Base-by-base conservation (phyloP, 768 basidiomycete genomes). In the Leccinum longicurvipes region DNA sequence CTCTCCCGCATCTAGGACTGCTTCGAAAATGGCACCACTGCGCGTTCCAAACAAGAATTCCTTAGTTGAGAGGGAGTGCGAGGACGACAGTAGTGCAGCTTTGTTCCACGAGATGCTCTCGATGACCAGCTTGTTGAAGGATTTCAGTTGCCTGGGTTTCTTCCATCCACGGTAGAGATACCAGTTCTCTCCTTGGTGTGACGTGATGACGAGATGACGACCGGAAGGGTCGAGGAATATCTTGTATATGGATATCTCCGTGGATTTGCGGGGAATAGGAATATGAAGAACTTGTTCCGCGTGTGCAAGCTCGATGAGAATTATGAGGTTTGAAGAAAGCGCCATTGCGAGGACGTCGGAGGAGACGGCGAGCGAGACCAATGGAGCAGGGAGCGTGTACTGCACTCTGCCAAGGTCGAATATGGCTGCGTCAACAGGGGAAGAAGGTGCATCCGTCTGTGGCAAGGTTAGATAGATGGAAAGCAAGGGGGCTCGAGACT, bases 21-120 rank as follows among this genome's bases (percentile, higher is more conserved):
- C 89, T 62, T 97, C 94, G 58, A 91, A 92, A 21, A 99, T 86
- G 21, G 81, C 82, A 7, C 96, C 96, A 56, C 86, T 89, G 58
- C 87, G 77, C 2, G 86, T 86, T 17, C 95, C 96, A 56, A 99
- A 84, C 12, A 98, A 76, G 60, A 97, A 82, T 75, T 96, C 88
- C 54, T 87, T 76, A 4, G 89, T 93, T 6, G 91, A 89, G 1
- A 85, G 87, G 19, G 84, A 77, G 68, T 87, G 79, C 11, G 85
- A 75, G 0, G 86, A 79, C 8, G 87, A 80, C 36, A 88, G 73
- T 46, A 87, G 67, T 49, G 82, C 79, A 51, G 82, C 67, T 71
- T 83, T 88, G 64, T 93, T 94, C 96, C 96, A 98, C 0, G 91
- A 91, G 39, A 98, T 77, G 59, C 91, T 87, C 70, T 95, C 91